Conservation (phyloP, 1,284 basidiomycete species). For the Mycosarcoma mackinlayi region DNA sequence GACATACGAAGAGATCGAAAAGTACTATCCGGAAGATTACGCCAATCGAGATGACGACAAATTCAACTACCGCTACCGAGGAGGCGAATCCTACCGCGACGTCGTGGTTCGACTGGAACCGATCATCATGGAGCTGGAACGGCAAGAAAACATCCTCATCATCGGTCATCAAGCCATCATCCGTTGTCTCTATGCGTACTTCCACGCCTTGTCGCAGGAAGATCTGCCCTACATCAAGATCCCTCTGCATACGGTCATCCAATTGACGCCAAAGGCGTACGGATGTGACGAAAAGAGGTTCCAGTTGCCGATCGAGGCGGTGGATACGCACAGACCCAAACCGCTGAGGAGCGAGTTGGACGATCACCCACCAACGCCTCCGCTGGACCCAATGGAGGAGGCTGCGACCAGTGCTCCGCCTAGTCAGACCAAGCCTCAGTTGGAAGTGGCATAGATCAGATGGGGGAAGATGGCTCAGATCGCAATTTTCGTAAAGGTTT, state of each 20-base stretch:
- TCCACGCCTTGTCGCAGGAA: constrained; percentile 88
- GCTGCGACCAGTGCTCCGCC: constrained; percentile 47
- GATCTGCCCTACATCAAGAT: constrained; percentile 96
- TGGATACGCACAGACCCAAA: constrained; percentile 65
- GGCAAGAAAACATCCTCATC: constrained; percentile 96
- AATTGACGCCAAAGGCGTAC: constrained; percentile 96
- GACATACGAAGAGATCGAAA: constrained; percentile 98
- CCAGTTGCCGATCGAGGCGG: constrained; percentile 66
- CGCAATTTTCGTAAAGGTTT: too few relatives aligned
- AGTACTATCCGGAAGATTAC: constrained; percentile 96
- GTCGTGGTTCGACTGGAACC: constrained; percentile 92
- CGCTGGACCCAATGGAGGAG: constrained; percentile 42
- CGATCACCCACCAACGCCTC: constrained; percentile 44
- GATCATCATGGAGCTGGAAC: constrained; percentile 97
- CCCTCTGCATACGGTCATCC: constrained; percentile 91
- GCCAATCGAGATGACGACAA: constrained; percentile 99
- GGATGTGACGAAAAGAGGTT: constrained; percentile 97
- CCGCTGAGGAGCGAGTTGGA: constrained; percentile 37
- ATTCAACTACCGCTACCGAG: constrained; percentile 95
- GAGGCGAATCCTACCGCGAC: constrained; percentile 94
- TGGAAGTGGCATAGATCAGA: background rate
- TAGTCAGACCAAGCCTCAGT: constrained; percentile 24
- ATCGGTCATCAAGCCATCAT: constrained; percentile 86
- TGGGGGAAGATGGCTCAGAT: too few relatives aligned
- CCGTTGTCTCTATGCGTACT: constrained; percentile 80